These are phyloP conservation scores for Mucor piriformis DNA, from an alignment of 371 early-diverging fungal species.

Conservation along the genomic window DNA sequence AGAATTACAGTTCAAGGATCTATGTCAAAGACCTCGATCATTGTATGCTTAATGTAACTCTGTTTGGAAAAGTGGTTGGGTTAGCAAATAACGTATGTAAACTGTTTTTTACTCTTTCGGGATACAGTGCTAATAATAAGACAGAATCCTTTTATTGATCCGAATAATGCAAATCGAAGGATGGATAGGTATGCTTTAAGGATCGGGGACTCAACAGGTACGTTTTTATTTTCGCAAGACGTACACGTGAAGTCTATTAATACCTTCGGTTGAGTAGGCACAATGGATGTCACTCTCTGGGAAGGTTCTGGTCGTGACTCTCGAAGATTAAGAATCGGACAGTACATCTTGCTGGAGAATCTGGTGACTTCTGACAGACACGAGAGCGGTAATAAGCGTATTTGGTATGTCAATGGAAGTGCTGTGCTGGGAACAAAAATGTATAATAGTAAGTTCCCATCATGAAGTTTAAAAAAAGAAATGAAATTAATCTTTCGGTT, in stretches of 20 bases:
- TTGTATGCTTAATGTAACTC: constrained; percentile 44
- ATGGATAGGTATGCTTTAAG: constrained; percentile 45
- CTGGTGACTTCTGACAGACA: constrained; percentile 36
- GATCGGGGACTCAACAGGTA: constrained; percentile 39
- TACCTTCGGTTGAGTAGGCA: constrained; percentile 16
- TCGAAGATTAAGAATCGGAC: constrained; percentile 31
- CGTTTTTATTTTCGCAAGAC: not conserved
- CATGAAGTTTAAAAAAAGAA: not conserved
- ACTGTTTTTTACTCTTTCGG: not conserved
- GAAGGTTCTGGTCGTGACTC: constrained; percentile 36
- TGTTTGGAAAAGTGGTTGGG: constrained; percentile 39
- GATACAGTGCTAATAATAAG: not conserved
- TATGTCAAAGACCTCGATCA: constrained; percentile 32
- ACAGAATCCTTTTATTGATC: constrained; percentile 36
- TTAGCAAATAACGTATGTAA: constrained; percentile 44
- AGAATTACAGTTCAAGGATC: constrained; percentile 27
- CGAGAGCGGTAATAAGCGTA: constrained; percentile 2
- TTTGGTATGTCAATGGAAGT: constrained; percentile 54
- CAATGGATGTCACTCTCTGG: constrained; percentile 47
- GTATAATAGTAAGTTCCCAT: constrained; percentile 38
- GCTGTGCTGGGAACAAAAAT: constrained; percentile 35
- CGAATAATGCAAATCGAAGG: constrained; percentile 3
- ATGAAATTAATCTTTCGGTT: not conserved
- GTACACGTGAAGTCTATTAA: constrained; percentile 17
- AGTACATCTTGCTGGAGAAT: constrained; percentile 36